Base-by-base conservation (phyloP, 2,329 filamentous ascomycete species). In the Ascochyta clinopodiicola region DNA sequence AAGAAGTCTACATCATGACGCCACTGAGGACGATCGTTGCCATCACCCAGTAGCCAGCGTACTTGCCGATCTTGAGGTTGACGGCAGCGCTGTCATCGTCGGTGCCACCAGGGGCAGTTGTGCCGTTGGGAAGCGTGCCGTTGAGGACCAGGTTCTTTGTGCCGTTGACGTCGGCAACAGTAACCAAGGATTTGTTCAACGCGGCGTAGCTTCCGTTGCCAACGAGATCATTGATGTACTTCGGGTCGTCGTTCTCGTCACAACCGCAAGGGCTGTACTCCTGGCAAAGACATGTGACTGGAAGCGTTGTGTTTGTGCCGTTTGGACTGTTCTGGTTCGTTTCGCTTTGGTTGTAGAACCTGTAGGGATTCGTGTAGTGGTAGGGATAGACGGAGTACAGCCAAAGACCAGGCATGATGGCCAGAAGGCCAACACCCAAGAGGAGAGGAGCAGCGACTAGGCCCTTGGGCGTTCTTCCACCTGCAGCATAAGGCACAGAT, bases 111-210 rank as follows among this genome's bases (percentile, higher is more conserved):
- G 76, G 67, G 2, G 78, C 75, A 2, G 77, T 78, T 0, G 79
- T 81, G 2, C 75, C 80, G 62, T 89, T 88, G 27, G 87, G 84
- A 3, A 94, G 77, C 0, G 88, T 90, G n/a, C 91, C 91, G 71
- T 92, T 92, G 70, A 94, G 77, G 27, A 90, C 79, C 34, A 95
- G 82, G 1, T 84, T 88, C 4, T 70, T 69, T 1, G 82, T 88
- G 44, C 86, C 86, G 51, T 90, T 87, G 57, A 88, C 81, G 48
- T 81, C 76, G 2, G 82, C 84, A 1, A 93, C 82, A 12, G 79
- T 82, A 52, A 91, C 82, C 2, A 91, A 63, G 0, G 80, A 81
- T 64, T 85, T 81, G 77, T 92, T 88, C 47, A 90, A 77, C 2
- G 70, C 76, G 3, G 70, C 69, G 62, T 87, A 87, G 59, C 81